Conservation (phyloP, 495 filamentous ascomycete species). For the Neurospora sp. region DNA sequence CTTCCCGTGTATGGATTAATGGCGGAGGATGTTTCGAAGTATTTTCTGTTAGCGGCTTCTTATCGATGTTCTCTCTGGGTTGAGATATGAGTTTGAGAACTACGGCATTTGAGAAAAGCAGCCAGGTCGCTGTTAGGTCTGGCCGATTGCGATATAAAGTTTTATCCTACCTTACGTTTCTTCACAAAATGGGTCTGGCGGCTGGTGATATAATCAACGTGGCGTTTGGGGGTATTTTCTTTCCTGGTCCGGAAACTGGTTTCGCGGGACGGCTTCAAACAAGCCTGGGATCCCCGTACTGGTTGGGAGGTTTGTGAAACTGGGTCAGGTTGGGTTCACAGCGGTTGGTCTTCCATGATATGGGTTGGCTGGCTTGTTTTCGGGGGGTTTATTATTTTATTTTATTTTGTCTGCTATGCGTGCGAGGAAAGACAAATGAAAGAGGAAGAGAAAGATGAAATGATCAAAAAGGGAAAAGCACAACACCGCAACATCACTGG, state of each 20-base stretch:
- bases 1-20: not conserved
- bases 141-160: not conserved
- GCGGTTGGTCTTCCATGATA: not conserved
- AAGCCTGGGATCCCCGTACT: not conserved
- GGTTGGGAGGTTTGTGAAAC: not conserved
- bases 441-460: not conserved
- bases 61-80: not conserved
- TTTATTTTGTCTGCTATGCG: not conserved
- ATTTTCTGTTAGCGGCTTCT: not conserved
- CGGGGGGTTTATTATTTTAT: not conserved
- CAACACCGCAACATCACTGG: not conserved
- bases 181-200: conserved; percentile 4
- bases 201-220: conserved; percentile 2
- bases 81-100: not conserved
- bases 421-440: not conserved
- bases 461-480: not conserved
- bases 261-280: not conserved
- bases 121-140: not conserved
- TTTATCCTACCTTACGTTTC: conserved; percentile 1
- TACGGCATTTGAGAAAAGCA: not conserved
- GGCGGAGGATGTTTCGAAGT: not conserved
- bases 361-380: not conserved
- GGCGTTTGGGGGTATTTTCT: conserved; percentile 1
- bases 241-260: not conserved
- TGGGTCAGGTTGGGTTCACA: not conserved